Conservation (phyloP, 2,329 filamentous ascomycete genomes). For the Fusarium oxysporum region DNA sequence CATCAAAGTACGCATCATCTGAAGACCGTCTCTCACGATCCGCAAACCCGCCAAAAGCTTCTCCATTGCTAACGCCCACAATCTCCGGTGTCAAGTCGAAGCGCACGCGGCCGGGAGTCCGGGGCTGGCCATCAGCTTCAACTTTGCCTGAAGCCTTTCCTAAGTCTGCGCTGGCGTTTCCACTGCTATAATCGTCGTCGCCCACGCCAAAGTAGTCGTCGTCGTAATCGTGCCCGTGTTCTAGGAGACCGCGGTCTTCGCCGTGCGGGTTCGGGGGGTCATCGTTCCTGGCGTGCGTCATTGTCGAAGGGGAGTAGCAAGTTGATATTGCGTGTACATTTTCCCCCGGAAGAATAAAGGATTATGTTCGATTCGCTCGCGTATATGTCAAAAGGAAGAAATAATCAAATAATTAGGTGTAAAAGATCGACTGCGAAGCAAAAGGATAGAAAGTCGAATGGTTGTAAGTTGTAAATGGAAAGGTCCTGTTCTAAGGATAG, state of each 20-base stretch:
- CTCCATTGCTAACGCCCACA: conserved; percentile 46
- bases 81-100: conserved; percentile 71
- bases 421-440: conserved; percentile 29
- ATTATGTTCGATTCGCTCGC: conserved; percentile 8
- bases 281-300: conserved; percentile 49
- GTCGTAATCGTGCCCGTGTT: conserved; percentile 37
- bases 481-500: conserved; percentile 3
- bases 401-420: background rate
- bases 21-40: conserved; percentile 36
- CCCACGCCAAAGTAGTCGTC: conserved; percentile 45
- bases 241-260: conserved; percentile 50
- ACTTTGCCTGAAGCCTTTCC: conserved; percentile 33
- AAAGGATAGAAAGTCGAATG: conserved; percentile 16
- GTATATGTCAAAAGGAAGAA: background rate
- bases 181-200: conserved; percentile 30
- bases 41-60: conserved; percentile 20
- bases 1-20: conserved; percentile 60
- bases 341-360: conserved; percentile 25
- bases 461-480: conserved; percentile 24
- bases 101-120: conserved; percentile 76
- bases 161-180: conserved; percentile 28
- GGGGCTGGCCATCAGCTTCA: conserved; percentile 41
- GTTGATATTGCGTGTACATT: conserved; percentile 43
- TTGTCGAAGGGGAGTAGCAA: conserved; percentile 44
- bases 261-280: conserved; percentile 47